Base-by-base conservation (phyloP, 768 basidiomycete genomes). In the Macrolepiota fuliginosa region DNA sequence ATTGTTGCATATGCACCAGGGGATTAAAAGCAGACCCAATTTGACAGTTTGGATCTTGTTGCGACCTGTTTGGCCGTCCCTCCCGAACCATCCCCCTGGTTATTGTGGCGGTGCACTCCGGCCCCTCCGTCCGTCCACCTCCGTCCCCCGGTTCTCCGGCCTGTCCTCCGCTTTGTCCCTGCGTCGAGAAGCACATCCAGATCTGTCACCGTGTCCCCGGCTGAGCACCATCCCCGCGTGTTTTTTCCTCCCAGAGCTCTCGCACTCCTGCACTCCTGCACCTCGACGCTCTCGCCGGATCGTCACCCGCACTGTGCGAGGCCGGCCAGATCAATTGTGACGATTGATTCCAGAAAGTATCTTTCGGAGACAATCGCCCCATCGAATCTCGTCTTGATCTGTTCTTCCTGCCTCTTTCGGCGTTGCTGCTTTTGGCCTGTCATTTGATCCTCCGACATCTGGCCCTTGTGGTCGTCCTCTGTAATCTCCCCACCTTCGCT, bases 171-270 rank as follows among this genome's bases (percentile, higher is more conserved):
- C 19, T 11, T 37, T 22, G 22, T 12, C 25, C 53, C 53, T 49
- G 47, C 9, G 22, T 27, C 25, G 24, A 54, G 53, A 54, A 54
- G 42, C 42, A 22, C 56, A 49, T 57, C 56, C 45, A 46, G 56
- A 57, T 57, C 56, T 57, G 56, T 49, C 29, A 57, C 19, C n/a
- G 19, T 32, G 56, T 35, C 27, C 42, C 56, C 56, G 56, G 56
- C 56, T 57, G 56, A 57, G 56, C 56, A 57, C 53, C 45, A 47
- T 56, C 56, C 56, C 56, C 56, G 56, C 56, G 56, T 57, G 56
- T 17, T 15, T 49, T 29, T 37, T 37, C 45, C 45, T 24, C 46
- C 24, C 42, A 54, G 37, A 32, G 19, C 56, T 57, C 45, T 46
- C 29, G 46, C 56, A 47, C 42, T 39, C 56, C 56, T 56, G 56